Evolutionary conservation across 768 basidiomycete species (phyloP).

Genomic region (Lepiota venenata): DNA sequence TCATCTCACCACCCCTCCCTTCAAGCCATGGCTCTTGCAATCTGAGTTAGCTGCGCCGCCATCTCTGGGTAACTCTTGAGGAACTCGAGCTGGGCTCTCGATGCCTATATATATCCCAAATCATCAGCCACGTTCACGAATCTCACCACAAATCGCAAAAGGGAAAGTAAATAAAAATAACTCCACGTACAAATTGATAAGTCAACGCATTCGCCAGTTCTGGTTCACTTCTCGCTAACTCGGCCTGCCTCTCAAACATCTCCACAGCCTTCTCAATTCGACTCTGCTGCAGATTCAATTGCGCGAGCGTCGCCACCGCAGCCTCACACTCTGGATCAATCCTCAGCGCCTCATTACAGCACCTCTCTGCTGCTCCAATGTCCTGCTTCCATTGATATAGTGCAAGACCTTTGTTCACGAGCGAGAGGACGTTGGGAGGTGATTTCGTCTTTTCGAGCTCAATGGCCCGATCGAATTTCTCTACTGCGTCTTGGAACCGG

Average conservation of each 20-base stretch:
- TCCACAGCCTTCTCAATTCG: conserved; percentile 83
- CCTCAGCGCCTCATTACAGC: conserved; percentile 83
- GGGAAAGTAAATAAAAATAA: background rate
- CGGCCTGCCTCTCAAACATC: conserved; percentile 81
- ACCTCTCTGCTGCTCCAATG: conserved; percentile 72
- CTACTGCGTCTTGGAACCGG: conserved; percentile 82
- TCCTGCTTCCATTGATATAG: conserved; percentile 97
- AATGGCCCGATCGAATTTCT: conserved; percentile 90
- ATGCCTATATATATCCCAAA: conserved; percentile 49
- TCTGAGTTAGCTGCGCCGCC: conserved; percentile 60
- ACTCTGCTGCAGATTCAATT: conserved; percentile 87
- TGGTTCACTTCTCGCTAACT: conserved; percentile 86
- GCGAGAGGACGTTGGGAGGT: conserved; percentile 77
- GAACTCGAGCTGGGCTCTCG: conserved; percentile 80
- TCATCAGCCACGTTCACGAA: background rate
- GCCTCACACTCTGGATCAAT: conserved; percentile 96
- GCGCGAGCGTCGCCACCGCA: conserved; percentile 93
- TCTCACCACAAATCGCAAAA: background rate
- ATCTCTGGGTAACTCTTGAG: conserved; percentile 79
- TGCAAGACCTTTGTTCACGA: conserved; percentile 98
- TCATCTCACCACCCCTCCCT: background rate
- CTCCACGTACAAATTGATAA: conserved; percentile 72
- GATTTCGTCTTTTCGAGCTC: conserved; percentile 82
- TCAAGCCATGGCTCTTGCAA: conserved; percentile 29
- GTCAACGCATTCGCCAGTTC: conserved; percentile 80